phyloP scores from a whole-genome alignment of 202 grass and related monocot genomes.

The Cymbopogon flexuosus region DNA sequence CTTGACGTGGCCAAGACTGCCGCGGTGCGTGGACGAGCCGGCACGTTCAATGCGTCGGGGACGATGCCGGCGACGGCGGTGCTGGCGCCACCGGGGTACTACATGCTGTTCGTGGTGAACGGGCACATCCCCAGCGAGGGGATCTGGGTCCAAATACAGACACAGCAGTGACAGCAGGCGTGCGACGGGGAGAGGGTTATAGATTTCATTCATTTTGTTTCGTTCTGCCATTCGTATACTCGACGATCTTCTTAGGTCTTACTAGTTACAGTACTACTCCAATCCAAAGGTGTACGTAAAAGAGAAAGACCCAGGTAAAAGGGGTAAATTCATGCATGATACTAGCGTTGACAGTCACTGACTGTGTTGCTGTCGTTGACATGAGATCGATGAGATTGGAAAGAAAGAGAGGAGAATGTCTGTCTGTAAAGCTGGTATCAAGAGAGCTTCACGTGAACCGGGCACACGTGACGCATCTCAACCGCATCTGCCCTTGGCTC shows the following conservation, averaged over 20 bases:
- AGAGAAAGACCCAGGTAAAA: neutral
- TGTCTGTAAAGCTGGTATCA: neutral
- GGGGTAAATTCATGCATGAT: neutral
- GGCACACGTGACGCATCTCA: constrained; percentile 34
- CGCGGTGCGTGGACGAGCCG: neutral
- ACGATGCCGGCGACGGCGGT: constrained; percentile 45
- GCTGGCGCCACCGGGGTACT: constrained; percentile 72
- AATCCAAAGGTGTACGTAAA: neutral
- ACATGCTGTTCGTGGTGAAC: constrained; percentile 83
- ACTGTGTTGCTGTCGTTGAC: neutral
- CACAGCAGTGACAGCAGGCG: neutral
- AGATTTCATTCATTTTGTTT: constrained; percentile 5
- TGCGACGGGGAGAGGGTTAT: neutral
- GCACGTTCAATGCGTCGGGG: constrained; percentile 19
- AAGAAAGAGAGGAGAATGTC: constrained; percentile 22
- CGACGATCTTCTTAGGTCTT: neutral
- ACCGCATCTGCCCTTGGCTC: constrained; percentile 27
- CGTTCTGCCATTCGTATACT: neutral
- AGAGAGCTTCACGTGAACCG: constrained; percentile 33
- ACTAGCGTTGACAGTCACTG: neutral
- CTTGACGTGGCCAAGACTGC: constrained; percentile 24
- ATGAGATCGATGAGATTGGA: neutral
- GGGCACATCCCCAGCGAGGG: constrained; percentile 57
- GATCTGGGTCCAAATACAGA: constrained; percentile 62
- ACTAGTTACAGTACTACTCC: too few relatives aligned